Percentiles rank a stretch among this genome's conserved stretches.
These are phyloP conservation scores for Suhomyces pyralidae DNA, from an alignment of 805 yeast genomes.

Conservation along the genomic window DNA sequence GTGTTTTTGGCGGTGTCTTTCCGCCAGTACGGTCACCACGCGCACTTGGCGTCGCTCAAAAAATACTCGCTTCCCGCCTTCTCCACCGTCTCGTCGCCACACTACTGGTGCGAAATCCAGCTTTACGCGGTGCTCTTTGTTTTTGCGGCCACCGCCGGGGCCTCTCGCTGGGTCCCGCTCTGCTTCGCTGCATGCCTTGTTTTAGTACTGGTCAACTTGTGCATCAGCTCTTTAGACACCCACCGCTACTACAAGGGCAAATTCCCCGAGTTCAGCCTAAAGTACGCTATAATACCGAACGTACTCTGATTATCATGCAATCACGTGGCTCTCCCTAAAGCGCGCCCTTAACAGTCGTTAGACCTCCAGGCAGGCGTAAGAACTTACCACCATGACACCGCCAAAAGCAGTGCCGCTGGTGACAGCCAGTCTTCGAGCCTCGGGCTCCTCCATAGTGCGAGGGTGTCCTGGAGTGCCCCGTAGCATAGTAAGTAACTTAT, in stretches of 20 bases:
- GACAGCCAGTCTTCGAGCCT: constrained; percentile 43
- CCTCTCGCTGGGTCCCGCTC: constrained; percentile 16
- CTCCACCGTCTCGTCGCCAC: constrained; percentile 55
- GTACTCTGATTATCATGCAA: background rate
- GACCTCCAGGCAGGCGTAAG: background rate
- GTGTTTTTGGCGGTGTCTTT: constrained; percentile 46
- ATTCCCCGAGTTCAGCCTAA: constrained; percentile 23
- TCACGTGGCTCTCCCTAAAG: background rate
- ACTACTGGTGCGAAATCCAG: constrained; percentile 63
- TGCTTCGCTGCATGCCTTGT: constrained; percentile 22
- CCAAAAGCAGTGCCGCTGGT: constrained; percentile 21
- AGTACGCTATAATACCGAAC: constrained; percentile 28
- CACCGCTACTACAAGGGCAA: constrained; percentile 42
- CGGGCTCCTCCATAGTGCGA: constrained; percentile 50
- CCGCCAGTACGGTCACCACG: constrained; percentile 54
- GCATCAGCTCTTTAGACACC: constrained; percentile 54
- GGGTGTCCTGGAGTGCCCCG: constrained; percentile 72
- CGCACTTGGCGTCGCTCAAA: constrained; percentile 42
- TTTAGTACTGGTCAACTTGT: constrained; percentile 46
- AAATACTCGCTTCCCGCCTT: constrained; percentile 58
- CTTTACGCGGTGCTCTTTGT: constrained; percentile 45
- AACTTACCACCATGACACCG: constrained; percentile 5
- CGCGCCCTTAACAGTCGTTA: background rate
- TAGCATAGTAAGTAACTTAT: constrained; percentile 32
- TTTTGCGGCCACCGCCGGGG: constrained; percentile 11